These are phyloP conservation scores for Biancaea sappan DNA, from an alignment of 306 rosid species.

Conservation along the genomic window DNA sequence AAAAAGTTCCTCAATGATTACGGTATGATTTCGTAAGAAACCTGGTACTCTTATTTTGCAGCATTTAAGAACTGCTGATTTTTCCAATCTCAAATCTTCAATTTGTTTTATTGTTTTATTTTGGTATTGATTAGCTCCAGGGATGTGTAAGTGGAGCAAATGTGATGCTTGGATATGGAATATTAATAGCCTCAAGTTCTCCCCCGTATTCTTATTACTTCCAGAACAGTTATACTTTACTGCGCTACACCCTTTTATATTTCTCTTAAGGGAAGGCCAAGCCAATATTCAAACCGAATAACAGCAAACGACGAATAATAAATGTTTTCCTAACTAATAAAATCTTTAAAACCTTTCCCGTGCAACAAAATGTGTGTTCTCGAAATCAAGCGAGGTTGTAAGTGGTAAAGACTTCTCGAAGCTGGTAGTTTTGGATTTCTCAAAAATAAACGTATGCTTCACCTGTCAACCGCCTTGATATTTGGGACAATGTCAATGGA, in stretches of 20 bases:
- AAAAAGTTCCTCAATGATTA: conserved; percentile 63
- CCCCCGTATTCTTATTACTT: no score
- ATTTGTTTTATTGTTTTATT: background rate
- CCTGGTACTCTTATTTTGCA: background rate
- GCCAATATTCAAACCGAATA: no score
- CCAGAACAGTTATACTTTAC: no score
- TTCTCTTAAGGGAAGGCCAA: no score
- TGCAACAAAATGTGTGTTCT: no score
- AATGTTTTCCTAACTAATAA: no score
- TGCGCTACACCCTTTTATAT: no score
- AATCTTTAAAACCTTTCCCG: no score
- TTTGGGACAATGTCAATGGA: background rate
- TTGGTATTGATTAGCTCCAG: background rate
- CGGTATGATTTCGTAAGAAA: conserved; percentile 40
- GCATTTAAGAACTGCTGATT: background rate
- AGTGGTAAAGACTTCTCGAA: background rate
- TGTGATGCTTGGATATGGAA: no score
- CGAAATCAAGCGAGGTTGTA: background rate
- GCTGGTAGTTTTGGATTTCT: background rate
- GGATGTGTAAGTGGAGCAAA: background rate
- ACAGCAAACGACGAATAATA: no score
- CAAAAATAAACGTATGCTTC: background rate
- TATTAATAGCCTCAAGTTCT: no score
- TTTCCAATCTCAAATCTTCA: background rate
- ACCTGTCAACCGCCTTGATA: background rate